A percentile compares a stretch with the other conserved stretches of the same genome.
These are phyloP conservation scores for Rhypophila decipiens DNA, from an alignment of 495 filamentous ascomycete genomes.

Conservation along the genomic window DNA sequence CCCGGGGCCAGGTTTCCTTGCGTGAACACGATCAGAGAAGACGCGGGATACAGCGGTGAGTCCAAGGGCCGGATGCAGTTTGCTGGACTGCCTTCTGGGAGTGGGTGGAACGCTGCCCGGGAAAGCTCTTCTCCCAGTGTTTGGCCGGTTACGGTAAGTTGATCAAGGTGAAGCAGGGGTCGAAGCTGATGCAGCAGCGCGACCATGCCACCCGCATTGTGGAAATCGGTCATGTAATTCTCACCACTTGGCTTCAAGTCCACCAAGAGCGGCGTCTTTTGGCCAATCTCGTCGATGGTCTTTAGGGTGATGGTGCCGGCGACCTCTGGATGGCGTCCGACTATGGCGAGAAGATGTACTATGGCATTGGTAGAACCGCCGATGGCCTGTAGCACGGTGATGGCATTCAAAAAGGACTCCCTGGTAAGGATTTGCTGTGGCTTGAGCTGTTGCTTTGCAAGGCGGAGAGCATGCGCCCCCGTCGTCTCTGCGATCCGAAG, in stretches of 20 bases:
- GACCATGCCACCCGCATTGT: conserved; percentile 60
- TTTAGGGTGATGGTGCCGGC: conserved; percentile 49
- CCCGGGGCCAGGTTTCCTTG: conserved; percentile 47
- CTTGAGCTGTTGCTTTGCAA: conserved; percentile 14
- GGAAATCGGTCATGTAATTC: conserved; percentile 69
- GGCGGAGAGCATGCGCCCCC: conserved; percentile 47
- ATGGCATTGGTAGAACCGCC: conserved; percentile 65
- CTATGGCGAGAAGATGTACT: conserved; percentile 60
- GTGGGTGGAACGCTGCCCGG: conserved; percentile 34
- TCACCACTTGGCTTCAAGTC: conserved; percentile 63
- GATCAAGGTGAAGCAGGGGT: conserved; percentile 52
- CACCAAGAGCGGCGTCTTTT: conserved; percentile 52
- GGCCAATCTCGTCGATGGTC: conserved; percentile 55
- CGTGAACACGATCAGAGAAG: conserved; percentile 46
- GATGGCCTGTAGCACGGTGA: conserved; percentile 62
- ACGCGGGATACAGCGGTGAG: conserved; percentile 48
- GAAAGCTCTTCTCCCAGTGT: conserved; percentile 54
- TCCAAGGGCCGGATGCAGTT: conserved; percentile 42
- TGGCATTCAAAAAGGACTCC: conserved; percentile 61
- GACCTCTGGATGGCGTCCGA: conserved; percentile 51
- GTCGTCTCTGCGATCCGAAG: conserved; percentile 59
- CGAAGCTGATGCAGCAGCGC: conserved; percentile 49
- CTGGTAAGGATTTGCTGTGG: conserved; percentile 53
- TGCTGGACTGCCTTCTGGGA: conserved; percentile 18
- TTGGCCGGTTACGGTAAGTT: conserved; percentile 51